Conservation (phyloP, 2,329 filamentous ascomycete species). For the Ilyonectria sp. region DNA sequence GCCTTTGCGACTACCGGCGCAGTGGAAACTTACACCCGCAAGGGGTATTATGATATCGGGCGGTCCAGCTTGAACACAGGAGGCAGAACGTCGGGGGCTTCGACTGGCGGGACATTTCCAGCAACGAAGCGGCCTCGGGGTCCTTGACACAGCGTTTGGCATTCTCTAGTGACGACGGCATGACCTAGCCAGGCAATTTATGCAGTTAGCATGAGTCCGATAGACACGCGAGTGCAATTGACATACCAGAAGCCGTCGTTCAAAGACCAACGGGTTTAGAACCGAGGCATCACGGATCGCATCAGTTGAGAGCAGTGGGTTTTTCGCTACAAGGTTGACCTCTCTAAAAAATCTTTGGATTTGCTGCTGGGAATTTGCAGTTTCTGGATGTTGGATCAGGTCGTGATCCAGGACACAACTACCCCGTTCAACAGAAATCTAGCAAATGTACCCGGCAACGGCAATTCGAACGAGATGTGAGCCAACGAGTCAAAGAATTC, state of each 20-base stretch:
- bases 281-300: neutral
- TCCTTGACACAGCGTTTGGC: neutral
- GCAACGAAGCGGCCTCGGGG: neutral
- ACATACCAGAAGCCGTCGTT: neutral
- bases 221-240: neutral
- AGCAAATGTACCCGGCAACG: too few relatives aligned
- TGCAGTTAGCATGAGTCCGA: too few relatives aligned
- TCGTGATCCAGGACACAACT: too few relatives aligned
- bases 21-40: neutral
- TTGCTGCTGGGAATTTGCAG: neutral
- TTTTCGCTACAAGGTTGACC: neutral
- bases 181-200: too few relatives aligned
- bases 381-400: too few relatives aligned
- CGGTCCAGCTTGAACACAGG: neutral
- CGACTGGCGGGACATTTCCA: neutral
- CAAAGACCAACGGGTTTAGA: neutral
- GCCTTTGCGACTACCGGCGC: neutral
- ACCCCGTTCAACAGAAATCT: too few relatives aligned
- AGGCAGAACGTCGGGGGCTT: neutral
- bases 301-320: neutral
- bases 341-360: slow-evolving; percentile 18
- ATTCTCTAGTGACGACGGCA: neutral
- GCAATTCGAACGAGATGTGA: too few relatives aligned
- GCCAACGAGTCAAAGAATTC: too few relatives aligned
- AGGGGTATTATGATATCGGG: neutral